phyloP scores from a whole-genome alignment of 345 rosid species.

The Dipteronia sinensis region DNA sequence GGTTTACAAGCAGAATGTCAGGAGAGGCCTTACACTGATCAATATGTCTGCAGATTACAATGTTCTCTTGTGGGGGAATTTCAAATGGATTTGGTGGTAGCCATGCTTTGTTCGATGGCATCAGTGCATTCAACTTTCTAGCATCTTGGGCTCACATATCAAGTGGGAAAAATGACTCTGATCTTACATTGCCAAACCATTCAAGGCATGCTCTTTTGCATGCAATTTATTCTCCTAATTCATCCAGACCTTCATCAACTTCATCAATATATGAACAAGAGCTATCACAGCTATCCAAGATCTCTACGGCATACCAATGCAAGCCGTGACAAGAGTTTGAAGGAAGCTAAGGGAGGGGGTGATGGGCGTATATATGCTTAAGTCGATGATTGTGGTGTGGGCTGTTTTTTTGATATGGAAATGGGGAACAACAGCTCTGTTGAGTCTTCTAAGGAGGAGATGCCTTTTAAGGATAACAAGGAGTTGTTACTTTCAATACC shows the following conservation, averaged over 20 bases:
- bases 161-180: conserved; percentile 18
- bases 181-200: conserved; percentile 24
- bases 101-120: conserved; percentile 30
- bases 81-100: conserved; percentile 27
- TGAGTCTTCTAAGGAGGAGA: no score
- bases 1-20: neutral
- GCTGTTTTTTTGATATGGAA: no score
- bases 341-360: no score
- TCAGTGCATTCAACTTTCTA: conserved; percentile 25
- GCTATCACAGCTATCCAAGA: conserved; percentile 28
- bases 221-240: conserved; percentile 15
- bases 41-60: conserved; percentile 23
- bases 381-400: no score
- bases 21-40: neutral
- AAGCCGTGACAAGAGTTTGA: neutral
- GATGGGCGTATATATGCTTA: no score
- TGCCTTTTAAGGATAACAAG: no score
- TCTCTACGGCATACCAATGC: conserved; percentile 27
- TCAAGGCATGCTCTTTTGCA: conserved; percentile 24
- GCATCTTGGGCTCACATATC: conserved; percentile 28
- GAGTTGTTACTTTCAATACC: no score
- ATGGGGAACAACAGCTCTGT: no score
- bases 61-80: conserved; percentile 28
- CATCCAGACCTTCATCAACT: conserved; percentile 13
- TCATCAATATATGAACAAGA: conserved; percentile 32